Evolutionary conservation across 2,329 filamentous ascomycete genomes (phyloP).

Genomic region (Aspergillus sp.): DNA sequence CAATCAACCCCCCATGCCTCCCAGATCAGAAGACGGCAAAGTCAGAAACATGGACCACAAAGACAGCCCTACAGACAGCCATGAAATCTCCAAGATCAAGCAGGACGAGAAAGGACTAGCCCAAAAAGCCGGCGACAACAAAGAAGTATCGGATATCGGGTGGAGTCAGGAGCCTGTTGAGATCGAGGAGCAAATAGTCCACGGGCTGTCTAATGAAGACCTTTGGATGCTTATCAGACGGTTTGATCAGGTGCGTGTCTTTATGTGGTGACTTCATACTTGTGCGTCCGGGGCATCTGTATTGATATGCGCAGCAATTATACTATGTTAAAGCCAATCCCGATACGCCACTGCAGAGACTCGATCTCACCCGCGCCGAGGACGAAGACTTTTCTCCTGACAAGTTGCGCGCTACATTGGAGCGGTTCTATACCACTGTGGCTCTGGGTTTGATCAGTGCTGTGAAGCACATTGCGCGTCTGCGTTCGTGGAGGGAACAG

Average conservation of each 20-base stretch:
- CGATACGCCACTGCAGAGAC: constrained; percentile 51
- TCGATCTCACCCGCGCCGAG: constrained; percentile 73
- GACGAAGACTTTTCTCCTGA: constrained; percentile 79
- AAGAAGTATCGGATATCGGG: constrained; percentile 12
- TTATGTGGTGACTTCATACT: constrained; percentile 3
- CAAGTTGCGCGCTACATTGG: constrained; percentile 68
- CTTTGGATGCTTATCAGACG: constrained; percentile 63
- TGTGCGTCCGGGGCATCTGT: no score
- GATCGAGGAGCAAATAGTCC: constrained; percentile 46
- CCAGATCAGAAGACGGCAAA: not conserved
- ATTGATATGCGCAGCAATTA: constrained; percentile 47
- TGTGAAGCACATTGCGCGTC: constrained; percentile 64
- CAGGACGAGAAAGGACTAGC: constrained; percentile 13
- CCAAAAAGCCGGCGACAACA: constrained; percentile 9
- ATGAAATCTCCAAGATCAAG: constrained; percentile 14
- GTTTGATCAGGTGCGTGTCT: constrained; percentile 40
- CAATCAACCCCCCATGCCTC: not conserved
- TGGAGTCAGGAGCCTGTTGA: constrained; percentile 7
- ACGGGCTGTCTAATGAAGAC: constrained; percentile 63
- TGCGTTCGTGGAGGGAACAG: constrained; percentile 71
- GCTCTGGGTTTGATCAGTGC: constrained; percentile 57
- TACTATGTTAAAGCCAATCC: constrained; percentile 62
- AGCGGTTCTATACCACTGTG: constrained; percentile 74
- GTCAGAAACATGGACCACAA: constrained; percentile 5
- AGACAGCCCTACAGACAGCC: constrained; percentile 12